These are phyloP conservation scores for Microstegium vimineum DNA, from an alignment of 176 grass and related monocot genomes.

Conservation along the genomic window DNA sequence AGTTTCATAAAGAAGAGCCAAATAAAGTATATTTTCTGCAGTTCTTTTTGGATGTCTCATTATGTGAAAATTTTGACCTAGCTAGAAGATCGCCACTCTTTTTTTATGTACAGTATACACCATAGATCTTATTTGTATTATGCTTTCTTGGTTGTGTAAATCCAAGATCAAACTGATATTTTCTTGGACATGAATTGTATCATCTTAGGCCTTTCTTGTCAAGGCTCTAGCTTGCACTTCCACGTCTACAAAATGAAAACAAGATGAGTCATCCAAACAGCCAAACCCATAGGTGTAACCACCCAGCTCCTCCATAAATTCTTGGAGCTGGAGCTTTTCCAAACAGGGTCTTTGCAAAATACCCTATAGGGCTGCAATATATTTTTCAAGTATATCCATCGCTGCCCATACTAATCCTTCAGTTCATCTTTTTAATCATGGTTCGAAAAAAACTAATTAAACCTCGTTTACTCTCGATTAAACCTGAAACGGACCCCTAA, in stretches of 20 bases:
- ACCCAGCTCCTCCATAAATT: background rate
- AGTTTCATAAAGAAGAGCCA: background rate
- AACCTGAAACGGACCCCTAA: too few species aligned
- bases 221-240: background rate
- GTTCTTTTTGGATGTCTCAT: background rate
- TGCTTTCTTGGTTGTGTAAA: background rate
- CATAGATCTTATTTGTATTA: background rate
- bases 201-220: background rate
- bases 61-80: background rate
- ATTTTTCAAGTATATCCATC: background rate
- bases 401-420: background rate
- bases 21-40: background rate
- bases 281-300: too few species aligned
- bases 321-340: background rate
- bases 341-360: background rate
- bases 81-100: background rate
- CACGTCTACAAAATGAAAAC: background rate
- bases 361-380: background rate
- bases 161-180: background rate
- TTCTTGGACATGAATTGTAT: background rate
- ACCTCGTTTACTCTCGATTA: too few species aligned
- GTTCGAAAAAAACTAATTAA: too few species aligned
- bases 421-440: background rate
- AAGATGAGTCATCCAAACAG: background rate
- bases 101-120: background rate